A percentile compares a stretch with the other conserved stretches of the same genome.
Conservation (phyloP, 1,284 basidiomycete genomes). For the Ustilago vetiveriae region DNA sequence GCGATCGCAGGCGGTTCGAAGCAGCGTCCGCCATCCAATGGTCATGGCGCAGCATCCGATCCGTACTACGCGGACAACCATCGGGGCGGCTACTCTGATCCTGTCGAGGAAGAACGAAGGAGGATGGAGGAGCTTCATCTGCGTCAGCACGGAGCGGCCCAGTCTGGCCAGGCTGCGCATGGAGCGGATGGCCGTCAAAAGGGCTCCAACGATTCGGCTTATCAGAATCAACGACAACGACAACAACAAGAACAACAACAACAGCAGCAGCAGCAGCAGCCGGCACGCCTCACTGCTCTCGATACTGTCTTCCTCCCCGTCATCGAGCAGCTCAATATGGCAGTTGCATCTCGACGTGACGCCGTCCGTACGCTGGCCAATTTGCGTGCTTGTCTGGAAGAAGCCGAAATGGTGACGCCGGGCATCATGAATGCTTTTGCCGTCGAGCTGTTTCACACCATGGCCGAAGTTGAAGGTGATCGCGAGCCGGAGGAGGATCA, state of each 20-base stretch:
- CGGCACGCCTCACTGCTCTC: conserved; percentile 47
- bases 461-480: conserved; percentile 53
- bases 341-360: conserved; percentile 50
- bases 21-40: conserved; percentile 17
- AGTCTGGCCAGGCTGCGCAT: neutral
- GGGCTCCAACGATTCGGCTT: conserved; percentile 1
- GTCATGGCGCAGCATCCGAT: conserved; percentile 19
- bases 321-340: conserved; percentile 58
- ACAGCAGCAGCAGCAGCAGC: conserved; percentile 19
- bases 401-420: conserved; percentile 58
- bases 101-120: conserved; percentile 43
- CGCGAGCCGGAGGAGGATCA: conserved; percentile 45
- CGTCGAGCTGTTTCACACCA: conserved; percentile 60
- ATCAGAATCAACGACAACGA: conserved; percentile 18
- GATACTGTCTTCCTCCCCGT: conserved; percentile 60
- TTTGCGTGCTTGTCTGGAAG: conserved; percentile 44
- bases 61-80: conserved; percentile 25
- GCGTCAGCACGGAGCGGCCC: conserved; percentile 4
- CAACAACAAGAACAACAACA: conserved; percentile 22
- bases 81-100: conserved; percentile 12
- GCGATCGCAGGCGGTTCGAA: conserved; percentile 27
- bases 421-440: conserved; percentile 63
- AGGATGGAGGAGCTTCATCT: conserved; percentile 48
- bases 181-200: conserved; percentile 4
- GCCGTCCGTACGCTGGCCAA: conserved; percentile 51